Conservation (phyloP, 768 basidiomycete species). For the Naematelia aurantialba region DNA sequence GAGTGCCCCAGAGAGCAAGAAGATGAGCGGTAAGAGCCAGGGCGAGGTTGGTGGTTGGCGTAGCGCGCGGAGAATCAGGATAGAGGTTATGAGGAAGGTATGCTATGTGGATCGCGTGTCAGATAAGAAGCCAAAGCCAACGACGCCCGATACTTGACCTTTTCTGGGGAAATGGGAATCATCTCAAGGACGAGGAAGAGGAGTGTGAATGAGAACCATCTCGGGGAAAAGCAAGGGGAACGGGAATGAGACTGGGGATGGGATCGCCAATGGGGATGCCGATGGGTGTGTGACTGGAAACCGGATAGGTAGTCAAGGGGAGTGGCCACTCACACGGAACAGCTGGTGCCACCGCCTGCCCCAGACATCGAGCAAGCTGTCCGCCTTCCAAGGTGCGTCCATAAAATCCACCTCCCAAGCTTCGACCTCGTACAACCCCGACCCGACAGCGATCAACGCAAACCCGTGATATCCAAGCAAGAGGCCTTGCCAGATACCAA, state of each 20-base stretch:
- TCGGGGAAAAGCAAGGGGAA: too few relatives aligned
- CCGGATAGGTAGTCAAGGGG: neutral
- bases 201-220: too few relatives aligned
- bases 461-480: conserved; percentile 24
- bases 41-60: conserved; percentile 20
- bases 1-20: conserved; percentile 38
- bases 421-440: conserved; percentile 32
- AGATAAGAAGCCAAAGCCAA: too few relatives aligned
- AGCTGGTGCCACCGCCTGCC: conserved; percentile 49
- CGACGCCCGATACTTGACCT: too few relatives aligned
- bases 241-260: conserved; percentile 1
- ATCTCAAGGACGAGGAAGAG: too few relatives aligned
- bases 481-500: conserved; percentile 28
- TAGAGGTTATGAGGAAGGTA: conserved; percentile 34
- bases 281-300: neutral
- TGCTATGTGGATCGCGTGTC: conserved; percentile 26
- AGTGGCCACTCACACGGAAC: conserved; percentile 16
- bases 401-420: conserved; percentile 42
- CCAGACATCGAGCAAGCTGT: conserved; percentile 48
- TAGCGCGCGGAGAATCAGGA: conserved; percentile 16
- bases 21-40: conserved; percentile 23
- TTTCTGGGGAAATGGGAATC: too few relatives aligned
- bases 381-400: conserved; percentile 30
- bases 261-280: too few relatives aligned
- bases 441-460: conserved; percentile 20